Percentiles rank a stretch among this genome's conserved stretches.
These are phyloP conservation scores for Parastagonospora nodorum DNA, from an alignment of 2,329 filamentous ascomycete species.

Conservation along the genomic window DNA sequence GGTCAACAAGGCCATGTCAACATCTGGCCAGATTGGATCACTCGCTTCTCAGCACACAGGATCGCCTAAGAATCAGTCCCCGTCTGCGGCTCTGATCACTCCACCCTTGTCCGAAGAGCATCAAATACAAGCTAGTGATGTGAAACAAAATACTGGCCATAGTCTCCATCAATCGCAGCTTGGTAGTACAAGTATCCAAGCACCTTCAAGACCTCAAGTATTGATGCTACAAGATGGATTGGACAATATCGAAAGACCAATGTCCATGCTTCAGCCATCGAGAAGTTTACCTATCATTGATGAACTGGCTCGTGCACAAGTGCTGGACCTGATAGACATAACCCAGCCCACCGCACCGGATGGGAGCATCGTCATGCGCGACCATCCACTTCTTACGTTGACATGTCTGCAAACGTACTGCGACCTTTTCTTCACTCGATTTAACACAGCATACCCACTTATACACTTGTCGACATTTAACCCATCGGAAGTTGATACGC, in stretches of 20 bases:
- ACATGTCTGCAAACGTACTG: constrained; percentile 60
- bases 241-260: constrained; percentile 37
- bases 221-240: neutral
- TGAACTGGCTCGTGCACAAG: constrained; percentile 47
- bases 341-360: constrained; percentile 57
- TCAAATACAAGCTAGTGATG: neutral
- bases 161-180: too few relatives aligned
- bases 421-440: constrained; percentile 64
- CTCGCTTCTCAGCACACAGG: constrained; percentile 27
- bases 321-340: constrained; percentile 59
- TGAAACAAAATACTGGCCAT: too few relatives aligned
- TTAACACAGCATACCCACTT: constrained; percentile 65
- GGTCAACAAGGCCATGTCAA: constrained; percentile 26
- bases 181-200: neutral
- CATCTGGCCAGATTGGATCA: constrained; percentile 26
- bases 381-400: constrained; percentile 59
- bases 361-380: constrained; percentile 52
- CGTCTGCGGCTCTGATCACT: constrained; percentile 19
- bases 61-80: constrained; percentile 25
- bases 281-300: constrained; percentile 46
- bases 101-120: constrained; percentile 23
- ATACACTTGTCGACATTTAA: constrained; percentile 65
- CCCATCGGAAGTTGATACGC: constrained; percentile 54
- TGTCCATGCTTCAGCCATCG: constrained; percentile 41
- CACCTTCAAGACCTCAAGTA: neutral